phyloP scores from a whole-genome alignment of 2,329 filamentous ascomycete genomes.

The Raffaelea ambrosiae region DNA sequence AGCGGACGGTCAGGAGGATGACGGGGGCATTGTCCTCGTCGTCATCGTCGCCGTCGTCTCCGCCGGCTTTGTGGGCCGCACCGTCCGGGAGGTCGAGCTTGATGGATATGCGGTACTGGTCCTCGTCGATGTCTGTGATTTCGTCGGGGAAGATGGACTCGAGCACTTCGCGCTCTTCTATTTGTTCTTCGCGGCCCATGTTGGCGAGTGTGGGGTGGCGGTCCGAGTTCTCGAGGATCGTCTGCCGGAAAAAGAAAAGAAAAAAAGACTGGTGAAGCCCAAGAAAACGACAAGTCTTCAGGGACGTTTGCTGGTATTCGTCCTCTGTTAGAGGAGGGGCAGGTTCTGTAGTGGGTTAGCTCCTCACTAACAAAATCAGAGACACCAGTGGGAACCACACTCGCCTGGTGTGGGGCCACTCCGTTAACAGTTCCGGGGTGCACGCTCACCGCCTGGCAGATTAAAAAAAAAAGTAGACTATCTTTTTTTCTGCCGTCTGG shows the following conservation, averaged over 20 bases:
- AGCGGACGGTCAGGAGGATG: slow-evolving; percentile 76
- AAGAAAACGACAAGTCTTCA: too few species aligned
- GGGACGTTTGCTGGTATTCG: too few species aligned
- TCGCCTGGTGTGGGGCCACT: slow-evolving; percentile 6
- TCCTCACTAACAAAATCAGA: too few species aligned
- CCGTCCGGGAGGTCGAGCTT: slow-evolving; percentile 68
- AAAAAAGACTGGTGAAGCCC: slow-evolving; percentile 1
- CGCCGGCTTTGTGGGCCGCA: neutral
- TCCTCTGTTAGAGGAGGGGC: too few species aligned
- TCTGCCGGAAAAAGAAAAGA: too few species aligned
- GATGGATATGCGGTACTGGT: slow-evolving; percentile 79
- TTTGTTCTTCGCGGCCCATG: slow-evolving; percentile 77
- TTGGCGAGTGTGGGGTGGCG: slow-evolving; percentile 11
- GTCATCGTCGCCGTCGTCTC: slow-evolving; percentile 42
- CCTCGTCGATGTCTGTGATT: slow-evolving; percentile 92
- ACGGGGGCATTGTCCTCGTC: slow-evolving; percentile 56
- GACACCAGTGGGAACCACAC: too few species aligned
- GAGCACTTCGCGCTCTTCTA: slow-evolving; percentile 94
- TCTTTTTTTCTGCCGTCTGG: neutral
- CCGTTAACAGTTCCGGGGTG: too few species aligned
- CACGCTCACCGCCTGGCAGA: slow-evolving; percentile 28
- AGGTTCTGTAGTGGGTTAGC: too few species aligned
- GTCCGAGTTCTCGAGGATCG: too few species aligned
- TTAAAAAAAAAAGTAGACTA: slow-evolving; percentile 2
- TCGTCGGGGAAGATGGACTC: slow-evolving; percentile 98